Base-by-base conservation (phyloP, 164 flowering plant species). In the Vitis riparia region DNA sequence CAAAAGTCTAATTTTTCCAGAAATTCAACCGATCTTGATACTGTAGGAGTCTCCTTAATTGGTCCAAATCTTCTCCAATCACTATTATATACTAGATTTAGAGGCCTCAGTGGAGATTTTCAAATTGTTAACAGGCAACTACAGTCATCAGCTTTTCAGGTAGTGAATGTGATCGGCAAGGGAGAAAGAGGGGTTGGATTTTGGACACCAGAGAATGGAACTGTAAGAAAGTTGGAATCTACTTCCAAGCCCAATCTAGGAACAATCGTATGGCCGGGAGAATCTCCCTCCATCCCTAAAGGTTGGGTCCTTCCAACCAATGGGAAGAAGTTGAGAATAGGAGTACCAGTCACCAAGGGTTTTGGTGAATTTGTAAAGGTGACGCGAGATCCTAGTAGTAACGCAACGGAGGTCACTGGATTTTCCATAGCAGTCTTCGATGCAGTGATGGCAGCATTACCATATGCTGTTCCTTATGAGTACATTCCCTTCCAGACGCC, bases 241-340 rank as follows among this genome's bases (percentile, higher is more conserved):
- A 63, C 49, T 49, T 23, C 63, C 10, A 50, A 8, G n/a, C 5
- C 37, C 15, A 11, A 49, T 61, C 51, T 63, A 7, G 16, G 15
- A 47, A 2, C 51, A 48, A 68, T 77, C 7, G 73, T 80, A 11
- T 84, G 85, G 85, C 85, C 88, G 0, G 88, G 87, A 2, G 84
- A 71, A 4, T 15, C 78, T 2, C 61, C 68, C 0, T 1, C 9
- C 0, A 44, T 8, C 0, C 88, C 88, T 1, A 77, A 37, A 55
- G 84, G 82, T 32, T 77, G 77, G 79, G 75, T 27, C 5, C 61
- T 73, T 12, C 82, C 88, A 29, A 63, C 76, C 14, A 68, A 27
- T 51, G 80, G 74, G 51, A 73, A 65, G 47, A 82, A 72, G 44
- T 16, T 85, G 64, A 66, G 59, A 51, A 59, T 87, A 10, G 84